Conservation (phyloP, 176 grass and related monocot genomes). For the Cymbopogon citratus region DNA sequence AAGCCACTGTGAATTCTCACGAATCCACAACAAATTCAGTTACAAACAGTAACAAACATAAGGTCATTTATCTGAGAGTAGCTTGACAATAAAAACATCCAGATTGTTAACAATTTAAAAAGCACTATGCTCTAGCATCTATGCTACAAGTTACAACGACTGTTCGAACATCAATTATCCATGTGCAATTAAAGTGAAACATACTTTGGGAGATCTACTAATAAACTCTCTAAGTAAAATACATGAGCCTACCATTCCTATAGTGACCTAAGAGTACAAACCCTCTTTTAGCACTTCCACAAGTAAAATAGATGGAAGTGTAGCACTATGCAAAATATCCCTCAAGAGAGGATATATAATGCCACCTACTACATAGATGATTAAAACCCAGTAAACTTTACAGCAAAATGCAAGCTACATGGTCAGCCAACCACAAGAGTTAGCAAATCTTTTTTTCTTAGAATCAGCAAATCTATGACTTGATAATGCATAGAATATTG, state of each 20-base stretch:
- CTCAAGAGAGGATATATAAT: background rate
- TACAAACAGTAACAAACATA: background rate
- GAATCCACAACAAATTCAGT: background rate
- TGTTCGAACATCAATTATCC: background rate
- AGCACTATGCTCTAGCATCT: background rate
- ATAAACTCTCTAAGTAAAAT: background rate
- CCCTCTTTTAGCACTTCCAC: conserved; percentile 7
- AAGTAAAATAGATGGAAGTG: background rate
- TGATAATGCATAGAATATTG: background rate
- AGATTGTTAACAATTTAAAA: background rate
- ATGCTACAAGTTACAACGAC: background rate
- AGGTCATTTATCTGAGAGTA: background rate
- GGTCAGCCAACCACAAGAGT: background rate
- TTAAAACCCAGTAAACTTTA: background rate
- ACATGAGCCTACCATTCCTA: conserved; percentile 2
- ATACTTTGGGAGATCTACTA: background rate
- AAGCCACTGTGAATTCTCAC: background rate
- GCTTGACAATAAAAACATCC: background rate
- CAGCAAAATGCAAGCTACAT: conserved; percentile 6
- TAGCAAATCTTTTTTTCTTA: background rate
- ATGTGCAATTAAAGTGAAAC: background rate
- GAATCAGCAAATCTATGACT: background rate
- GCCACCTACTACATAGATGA: background rate
- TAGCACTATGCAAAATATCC: background rate
- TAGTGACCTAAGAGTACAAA: conserved; percentile 4